These are phyloP conservation scores for Xylaria intraflava DNA, from an alignment of 495 filamentous ascomycete genomes.

Conservation along the genomic window DNA sequence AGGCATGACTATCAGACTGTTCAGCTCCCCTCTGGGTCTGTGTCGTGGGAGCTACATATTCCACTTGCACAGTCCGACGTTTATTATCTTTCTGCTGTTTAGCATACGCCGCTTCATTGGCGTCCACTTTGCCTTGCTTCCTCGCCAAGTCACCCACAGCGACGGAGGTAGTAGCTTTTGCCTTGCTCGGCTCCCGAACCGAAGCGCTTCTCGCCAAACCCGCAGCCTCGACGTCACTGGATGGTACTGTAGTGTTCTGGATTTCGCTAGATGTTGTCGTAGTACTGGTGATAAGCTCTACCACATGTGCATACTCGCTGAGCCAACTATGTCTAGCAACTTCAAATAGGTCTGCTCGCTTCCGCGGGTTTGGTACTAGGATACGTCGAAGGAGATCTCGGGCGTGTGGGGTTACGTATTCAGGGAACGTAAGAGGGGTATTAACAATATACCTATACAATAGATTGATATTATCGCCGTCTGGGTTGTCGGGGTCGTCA, in stretches of 20 bases:
- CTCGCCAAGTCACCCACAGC: conserved; percentile 61
- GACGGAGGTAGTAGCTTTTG: conserved; percentile 45
- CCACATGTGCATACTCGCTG: conserved; percentile 89
- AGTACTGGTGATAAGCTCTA: conserved; percentile 92
- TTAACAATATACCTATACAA: conserved; percentile 99
- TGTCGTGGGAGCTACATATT: conserved; percentile 90
- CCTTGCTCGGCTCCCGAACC: conserved; percentile 79
- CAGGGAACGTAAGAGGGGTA: conserved; percentile 93
- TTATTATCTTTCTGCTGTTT: conserved; percentile 76
- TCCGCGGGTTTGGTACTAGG: conserved; percentile 90
- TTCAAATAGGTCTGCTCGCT: conserved; percentile 93
- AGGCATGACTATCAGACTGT: conserved; percentile 14
- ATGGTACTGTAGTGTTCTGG: conserved; percentile 65
- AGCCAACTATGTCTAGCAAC: conserved; percentile 98
- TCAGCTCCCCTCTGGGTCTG: conserved; percentile 59
- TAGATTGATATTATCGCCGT: conserved; percentile 98
- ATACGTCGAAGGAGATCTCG: conserved; percentile 88
- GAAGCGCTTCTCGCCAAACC: conserved; percentile 76
- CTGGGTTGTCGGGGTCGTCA: conserved; percentile 95
- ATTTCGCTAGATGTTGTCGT: conserved; percentile 85
- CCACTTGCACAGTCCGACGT: conserved; percentile 90
- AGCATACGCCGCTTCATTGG: conserved; percentile 50
- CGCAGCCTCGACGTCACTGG: conserved; percentile 62
- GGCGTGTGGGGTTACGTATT: conserved; percentile 97
- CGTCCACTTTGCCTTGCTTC: conserved; percentile 72